These are phyloP conservation scores for Pichia cephalocereana DNA, from an alignment of 805 yeast genomes.

Conservation along the genomic window DNA sequence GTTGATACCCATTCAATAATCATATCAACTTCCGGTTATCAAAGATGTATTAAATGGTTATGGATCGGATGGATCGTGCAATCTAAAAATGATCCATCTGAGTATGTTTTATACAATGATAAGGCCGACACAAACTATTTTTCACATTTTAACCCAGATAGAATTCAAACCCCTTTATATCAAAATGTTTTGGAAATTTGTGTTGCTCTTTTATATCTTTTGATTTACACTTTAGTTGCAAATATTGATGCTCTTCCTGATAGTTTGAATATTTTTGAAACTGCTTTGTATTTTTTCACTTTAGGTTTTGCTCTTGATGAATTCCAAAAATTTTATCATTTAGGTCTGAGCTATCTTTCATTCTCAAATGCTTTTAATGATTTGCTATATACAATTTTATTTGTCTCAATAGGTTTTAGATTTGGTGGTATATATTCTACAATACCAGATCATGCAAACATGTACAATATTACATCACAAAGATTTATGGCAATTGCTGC, in stretches of 20 bases:
- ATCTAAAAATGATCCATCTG: conserved; percentile 56
- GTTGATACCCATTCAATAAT: conserved; percentile 79
- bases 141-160: conserved; percentile 69
- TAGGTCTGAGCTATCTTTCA: conserved; percentile 62
- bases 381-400: conserved; percentile 48
- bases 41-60: conserved; percentile 78
- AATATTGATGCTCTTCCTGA: conserved; percentile 41
- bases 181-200: conserved; percentile 67
- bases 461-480: conserved; percentile 35
- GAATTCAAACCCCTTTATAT: conserved; percentile 78
- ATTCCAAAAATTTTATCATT: conserved; percentile 58
- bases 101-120: conserved; percentile 56
- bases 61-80: conserved; percentile 94
- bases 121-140: conserved; percentile 44
- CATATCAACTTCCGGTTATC: conserved; percentile 75
- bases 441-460: conserved; percentile 16
- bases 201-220: conserved; percentile 55
- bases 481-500: conserved; percentile 71
- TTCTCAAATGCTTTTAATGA: conserved; percentile 79
- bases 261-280: conserved; percentile 39
- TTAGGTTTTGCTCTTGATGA: conserved; percentile 63
- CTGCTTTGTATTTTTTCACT: conserved; percentile 55
- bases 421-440: conserved; percentile 30
- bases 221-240: conserved; percentile 53
- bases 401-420: conserved; percentile 47